Evolutionary conservation across 805 yeast genomes (phyloP).

Genomic region (Kodamaea restingae): DNA sequence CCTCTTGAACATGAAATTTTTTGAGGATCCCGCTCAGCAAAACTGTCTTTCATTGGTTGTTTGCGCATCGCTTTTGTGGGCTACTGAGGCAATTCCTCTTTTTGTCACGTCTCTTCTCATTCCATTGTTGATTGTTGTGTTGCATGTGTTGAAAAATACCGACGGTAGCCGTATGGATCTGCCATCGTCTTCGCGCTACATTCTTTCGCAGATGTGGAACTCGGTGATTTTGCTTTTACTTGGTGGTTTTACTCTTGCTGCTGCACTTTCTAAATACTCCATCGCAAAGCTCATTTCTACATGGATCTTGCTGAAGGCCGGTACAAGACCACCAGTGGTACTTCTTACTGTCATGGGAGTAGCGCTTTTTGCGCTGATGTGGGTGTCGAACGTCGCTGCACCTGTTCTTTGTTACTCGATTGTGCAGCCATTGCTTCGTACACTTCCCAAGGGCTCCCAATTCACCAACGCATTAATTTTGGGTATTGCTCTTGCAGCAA

Average conservation of each 20-base stretch:
- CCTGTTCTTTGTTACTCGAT: constrained; percentile 52
- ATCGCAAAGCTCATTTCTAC: constrained; percentile 49
- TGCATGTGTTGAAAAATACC: constrained; percentile 61
- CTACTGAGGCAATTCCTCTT: constrained; percentile 89
- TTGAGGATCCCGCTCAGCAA: constrained; percentile 33
- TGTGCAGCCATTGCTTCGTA: constrained; percentile 45
- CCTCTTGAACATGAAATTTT: constrained; percentile 23
- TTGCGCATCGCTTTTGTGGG: constrained; percentile 87
- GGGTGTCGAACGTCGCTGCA: constrained; percentile 57
- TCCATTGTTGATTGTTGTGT: constrained; percentile 73
- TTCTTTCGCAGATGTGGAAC: constrained; percentile 50
- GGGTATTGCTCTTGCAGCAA: constrained; percentile 50
- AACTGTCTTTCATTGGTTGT: constrained; percentile 73
- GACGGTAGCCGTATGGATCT: constrained; percentile 45
- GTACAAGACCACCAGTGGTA: constrained; percentile 47
- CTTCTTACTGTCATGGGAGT: constrained; percentile 48
- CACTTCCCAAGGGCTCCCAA: constrained; percentile 39
- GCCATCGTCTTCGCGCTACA: constrained; percentile 40
- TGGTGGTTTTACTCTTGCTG: constrained; percentile 55
- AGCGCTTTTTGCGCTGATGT: constrained; percentile 51
- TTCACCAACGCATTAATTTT: constrained; percentile 40
- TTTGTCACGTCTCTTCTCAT: constrained; percentile 83
- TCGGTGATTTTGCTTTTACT: constrained; percentile 48
- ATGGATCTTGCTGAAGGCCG: constrained; percentile 46
- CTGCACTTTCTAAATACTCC: constrained; percentile 51